Evolutionary conservation across 176 grass and related monocot species (phyloP).

Genomic region (Dendrocalamus sinicus): DNA sequence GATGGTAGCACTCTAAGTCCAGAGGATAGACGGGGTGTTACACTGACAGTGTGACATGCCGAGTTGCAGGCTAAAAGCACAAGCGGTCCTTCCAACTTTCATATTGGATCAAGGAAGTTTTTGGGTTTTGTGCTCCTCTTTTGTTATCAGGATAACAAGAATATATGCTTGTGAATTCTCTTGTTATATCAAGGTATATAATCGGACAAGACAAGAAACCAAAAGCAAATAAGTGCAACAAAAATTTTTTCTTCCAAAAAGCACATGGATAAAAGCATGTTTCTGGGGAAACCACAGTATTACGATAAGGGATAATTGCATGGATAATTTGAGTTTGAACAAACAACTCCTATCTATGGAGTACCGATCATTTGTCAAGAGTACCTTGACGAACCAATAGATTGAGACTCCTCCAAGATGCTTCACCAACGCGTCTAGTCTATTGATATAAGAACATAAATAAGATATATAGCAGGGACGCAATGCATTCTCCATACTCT

Average conservation of each 20-base stretch:
- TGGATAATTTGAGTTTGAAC: background rate
- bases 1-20: no score
- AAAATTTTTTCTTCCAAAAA: background rate
- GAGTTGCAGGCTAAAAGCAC: conserved; percentile 46
- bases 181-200: conserved; percentile 39
- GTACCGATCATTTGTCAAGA: background rate
- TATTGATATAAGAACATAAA: no score
- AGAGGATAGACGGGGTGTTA: no score
- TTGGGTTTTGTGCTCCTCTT: conserved; percentile 19
- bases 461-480: no score
- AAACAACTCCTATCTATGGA: background rate
- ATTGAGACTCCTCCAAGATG: background rate
- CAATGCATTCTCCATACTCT: no score
- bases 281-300: background rate
- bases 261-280: background rate
- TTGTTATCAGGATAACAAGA: conserved; percentile 51
- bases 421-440: background rate
- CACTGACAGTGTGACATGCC: no score
- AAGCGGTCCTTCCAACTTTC: conserved; percentile 56
- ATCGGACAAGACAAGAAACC: conserved; percentile 7
- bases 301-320: background rate
- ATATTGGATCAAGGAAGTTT: conserved; percentile 58
- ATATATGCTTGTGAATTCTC: conserved; percentile 50
- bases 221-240: conserved; percentile 40
- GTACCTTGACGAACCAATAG: conserved; percentile 48